Percentiles rank a stretch among this genome's conserved stretches.
Evolutionary conservation across 1,139 yeast species (phyloP).

Genomic region (Meyerozyma smithsonii): DNA sequence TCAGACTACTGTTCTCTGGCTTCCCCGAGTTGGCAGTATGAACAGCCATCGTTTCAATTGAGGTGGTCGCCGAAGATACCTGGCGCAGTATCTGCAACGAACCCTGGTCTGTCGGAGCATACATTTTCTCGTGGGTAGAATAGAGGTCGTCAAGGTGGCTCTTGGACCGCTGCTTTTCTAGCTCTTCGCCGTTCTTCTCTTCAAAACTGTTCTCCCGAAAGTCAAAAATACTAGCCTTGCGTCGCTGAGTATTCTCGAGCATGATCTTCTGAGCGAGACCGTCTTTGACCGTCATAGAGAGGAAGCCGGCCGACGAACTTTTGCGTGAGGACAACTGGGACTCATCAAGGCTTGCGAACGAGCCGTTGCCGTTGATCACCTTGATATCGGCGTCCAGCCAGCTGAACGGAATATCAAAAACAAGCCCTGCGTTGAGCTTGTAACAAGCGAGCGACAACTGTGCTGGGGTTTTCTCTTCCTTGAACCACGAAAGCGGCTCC

Average conservation of each 20-base stretch:
- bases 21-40: slow-evolving; percentile 8
- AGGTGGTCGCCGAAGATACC: slow-evolving; percentile 21
- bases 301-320: slow-evolving; percentile 1
- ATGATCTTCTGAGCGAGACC: slow-evolving; percentile 1
- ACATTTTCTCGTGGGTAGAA: slow-evolving; percentile 32
- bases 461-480: background rate
- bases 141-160: slow-evolving; percentile 26
- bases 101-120: slow-evolving; percentile 7
- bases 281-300: slow-evolving; percentile 3
- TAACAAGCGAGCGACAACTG: background rate
- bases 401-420: slow-evolving; percentile 2
- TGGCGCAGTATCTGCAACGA: slow-evolving; percentile 14
- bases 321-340: slow-evolving; percentile 5
- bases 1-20: background rate
- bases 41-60: slow-evolving; percentile 20
- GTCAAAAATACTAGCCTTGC: background rate
- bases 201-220: background rate
- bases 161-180: slow-evolving; percentile 9
- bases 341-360: background rate
- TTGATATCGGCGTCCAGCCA: slow-evolving; percentile 3
- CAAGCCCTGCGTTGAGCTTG: background rate
- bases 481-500: background rate
- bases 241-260: background rate
- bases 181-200: background rate
- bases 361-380: background rate